Percentiles rank a stretch among this genome's conserved stretches.
Conservation (phyloP, 75 land plant genomes). For the Chamaecyparis obtusa region DNA sequence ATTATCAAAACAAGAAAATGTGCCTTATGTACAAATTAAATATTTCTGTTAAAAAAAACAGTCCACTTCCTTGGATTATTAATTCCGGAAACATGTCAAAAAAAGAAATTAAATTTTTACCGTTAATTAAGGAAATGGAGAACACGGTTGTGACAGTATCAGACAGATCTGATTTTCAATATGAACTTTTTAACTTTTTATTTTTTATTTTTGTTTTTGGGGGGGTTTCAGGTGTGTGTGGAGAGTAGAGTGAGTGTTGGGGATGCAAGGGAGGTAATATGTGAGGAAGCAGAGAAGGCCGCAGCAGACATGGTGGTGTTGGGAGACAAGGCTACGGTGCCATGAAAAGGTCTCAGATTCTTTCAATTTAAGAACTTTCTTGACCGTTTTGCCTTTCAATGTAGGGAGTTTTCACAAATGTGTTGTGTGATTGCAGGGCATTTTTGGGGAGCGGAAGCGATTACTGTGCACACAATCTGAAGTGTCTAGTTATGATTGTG, state of each 20-base stretch:
- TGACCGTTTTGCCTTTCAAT: too few relatives aligned
- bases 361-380: neutral
- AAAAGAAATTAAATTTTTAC: too few relatives aligned
- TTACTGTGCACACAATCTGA: constrained; percentile 38
- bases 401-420: neutral
- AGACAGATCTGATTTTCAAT: neutral
- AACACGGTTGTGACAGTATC: too few relatives aligned
- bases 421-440: constrained; percentile 21
- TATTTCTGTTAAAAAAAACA: too few relatives aligned
- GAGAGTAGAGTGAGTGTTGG: constrained; percentile 16
- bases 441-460: constrained; percentile 50
- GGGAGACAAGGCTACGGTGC: constrained; percentile 22
- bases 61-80: too few relatives aligned
- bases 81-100: too few relatives aligned
- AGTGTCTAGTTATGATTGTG: constrained; percentile 45
- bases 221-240: constrained; percentile 9
- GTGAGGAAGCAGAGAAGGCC: constrained; percentile 22
- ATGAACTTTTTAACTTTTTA: too few relatives aligned
- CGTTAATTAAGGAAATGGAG: too few relatives aligned
- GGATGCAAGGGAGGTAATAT: constrained; percentile 24
- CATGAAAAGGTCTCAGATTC: constrained; percentile 9
- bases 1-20: too few relatives aligned
- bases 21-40: too few relatives aligned
- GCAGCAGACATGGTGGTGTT: constrained; percentile 3
- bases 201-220: too few relatives aligned